Evolutionary conservation across 2,329 filamentous ascomycete genomes (phyloP), one percentile per base, ranked within the genome.

Genomic region (Thyridium curvatum): DNA sequence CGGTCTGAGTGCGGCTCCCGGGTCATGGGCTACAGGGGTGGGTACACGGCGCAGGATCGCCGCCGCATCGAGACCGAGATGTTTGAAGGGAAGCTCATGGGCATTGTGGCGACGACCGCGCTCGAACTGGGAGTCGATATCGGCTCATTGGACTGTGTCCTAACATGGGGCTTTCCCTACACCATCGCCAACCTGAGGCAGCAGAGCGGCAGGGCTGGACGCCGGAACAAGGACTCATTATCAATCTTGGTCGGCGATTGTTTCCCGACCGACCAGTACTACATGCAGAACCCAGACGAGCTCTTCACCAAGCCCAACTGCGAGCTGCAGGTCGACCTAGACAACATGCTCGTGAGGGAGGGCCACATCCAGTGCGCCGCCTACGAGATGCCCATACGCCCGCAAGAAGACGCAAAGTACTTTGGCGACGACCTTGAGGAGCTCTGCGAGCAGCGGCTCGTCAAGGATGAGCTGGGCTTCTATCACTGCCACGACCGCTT

Each of bases 361-460:
- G 91, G 90, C 0, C 93, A 98, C 54, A 72, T 98, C 7, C 93
- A 98, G 60, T 98, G 93, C 53, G 93, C 93, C 1, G 93, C 93
- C 2, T 85, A 86, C 52, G 93, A 98, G 56, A 90, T 96, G 82
- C 91, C 93, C 0, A 86, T 98, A 42, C 76, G 77, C n/a, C 77
- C 87, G 0, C 74, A 74, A 17, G 77, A 86, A 46, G 93, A 98
- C 56, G 66, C 66, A 3, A 56, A 68, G 15, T 98, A 94, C 58
- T 95, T 98, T 55, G 86, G 88, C 3, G 66, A 77, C 10, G 79
- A 86, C 40, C 70, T 97, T 3, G 61, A 69, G 1, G 74, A 79
- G 32, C 77, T 96, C 16, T 87, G 86, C 36, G 66, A 73, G 30
- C 84, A 90, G 43, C 76, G 89, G 12, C 71, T 98, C 46, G 63